Evolutionary conservation across 1,284 basidiomycete genomes (phyloP).

Genomic region (Singerocomus inundabilis): DNA sequence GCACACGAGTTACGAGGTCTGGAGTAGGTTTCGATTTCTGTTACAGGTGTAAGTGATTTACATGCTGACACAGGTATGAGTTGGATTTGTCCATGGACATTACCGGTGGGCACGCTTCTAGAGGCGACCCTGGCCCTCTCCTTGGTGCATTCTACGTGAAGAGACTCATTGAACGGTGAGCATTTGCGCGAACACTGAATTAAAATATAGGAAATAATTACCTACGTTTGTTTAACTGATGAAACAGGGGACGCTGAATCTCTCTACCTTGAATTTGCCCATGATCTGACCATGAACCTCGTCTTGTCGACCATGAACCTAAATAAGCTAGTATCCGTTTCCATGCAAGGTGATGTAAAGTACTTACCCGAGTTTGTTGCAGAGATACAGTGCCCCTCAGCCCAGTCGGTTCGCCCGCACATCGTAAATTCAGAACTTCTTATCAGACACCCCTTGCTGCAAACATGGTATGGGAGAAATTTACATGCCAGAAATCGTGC

Average conservation of each 20-base stretch:
- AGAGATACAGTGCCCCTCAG: constrained; percentile 38
- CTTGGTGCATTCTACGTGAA: constrained; percentile 44
- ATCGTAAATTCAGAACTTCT: constrained; percentile 42
- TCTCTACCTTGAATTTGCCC: constrained; percentile 48
- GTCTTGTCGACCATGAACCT: constrained; percentile 44
- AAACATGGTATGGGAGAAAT: constrained; percentile 48
- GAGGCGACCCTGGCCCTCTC: constrained; percentile 37
- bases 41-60: background rate
- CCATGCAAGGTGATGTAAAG: no score
- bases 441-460: constrained; percentile 45
- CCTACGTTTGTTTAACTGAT: constrained; percentile 33
- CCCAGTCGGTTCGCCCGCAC: constrained; percentile 24
- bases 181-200: background rate
- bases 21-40: constrained; percentile 31
- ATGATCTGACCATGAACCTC: constrained; percentile 47
- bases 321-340: constrained; percentile 32
- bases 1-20: constrained; percentile 38
- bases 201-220: background rate
- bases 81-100: constrained; percentile 43
- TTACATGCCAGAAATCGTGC: constrained; percentile 40
- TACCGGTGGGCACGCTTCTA: constrained; percentile 40
- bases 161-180: constrained; percentile 43
- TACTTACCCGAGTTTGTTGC: background rate
- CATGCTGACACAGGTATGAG: constrained; percentile 31
- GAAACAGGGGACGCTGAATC: constrained; percentile 30